Base-by-base conservation (phyloP, 2,329 filamentous ascomycete genomes). In the Fusarium heterosporum region DNA sequence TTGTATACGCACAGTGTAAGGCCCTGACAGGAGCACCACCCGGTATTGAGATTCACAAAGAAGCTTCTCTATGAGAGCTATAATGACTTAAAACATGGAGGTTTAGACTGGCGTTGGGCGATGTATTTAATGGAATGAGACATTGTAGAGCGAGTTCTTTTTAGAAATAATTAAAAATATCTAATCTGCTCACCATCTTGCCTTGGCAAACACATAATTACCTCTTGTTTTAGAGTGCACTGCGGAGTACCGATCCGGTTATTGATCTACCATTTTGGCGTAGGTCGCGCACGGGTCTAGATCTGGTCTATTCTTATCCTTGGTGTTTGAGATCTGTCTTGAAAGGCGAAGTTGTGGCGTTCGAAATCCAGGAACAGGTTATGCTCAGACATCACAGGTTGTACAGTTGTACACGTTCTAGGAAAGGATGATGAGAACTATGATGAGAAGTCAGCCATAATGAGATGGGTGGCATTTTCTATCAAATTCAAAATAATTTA, bases 1-100 rank as follows among this genome's bases (percentile, higher is more conserved):
- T 86, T 22, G 85, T 86, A 34, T 86, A 86, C 53, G 83, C 83
- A 4, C 83, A 85, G 70, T 85, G 82, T 76, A 86, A 86, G 77
- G 69, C 82, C 6, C 73, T 85, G 16, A 83, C 84, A 2, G 83
- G 83, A 0, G 83, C 84, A 6, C 83, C 83, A 22, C 79, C 83
- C 0, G 72, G 82, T 29, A 81, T 85, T 48, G 84, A 85, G 71
- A 85, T 85, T 64, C 83, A 85, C 71, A 85, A 85, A 72, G 82
- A 85, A 62, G 66, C 64, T 36, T 66, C 75, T 0, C 63, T 76
- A 30, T 76, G 59, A 50, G 47, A 2, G 41, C 10, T 38, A 41
- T 19, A 36, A 50, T 34, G 32, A 9, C 49, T 25, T 45, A 40
- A 61, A 62, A 29, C 1, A 4, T 8, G 13, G n/a, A 2, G 14